Conservation (phyloP, 345 rosid species). For the Clausena lansium region DNA sequence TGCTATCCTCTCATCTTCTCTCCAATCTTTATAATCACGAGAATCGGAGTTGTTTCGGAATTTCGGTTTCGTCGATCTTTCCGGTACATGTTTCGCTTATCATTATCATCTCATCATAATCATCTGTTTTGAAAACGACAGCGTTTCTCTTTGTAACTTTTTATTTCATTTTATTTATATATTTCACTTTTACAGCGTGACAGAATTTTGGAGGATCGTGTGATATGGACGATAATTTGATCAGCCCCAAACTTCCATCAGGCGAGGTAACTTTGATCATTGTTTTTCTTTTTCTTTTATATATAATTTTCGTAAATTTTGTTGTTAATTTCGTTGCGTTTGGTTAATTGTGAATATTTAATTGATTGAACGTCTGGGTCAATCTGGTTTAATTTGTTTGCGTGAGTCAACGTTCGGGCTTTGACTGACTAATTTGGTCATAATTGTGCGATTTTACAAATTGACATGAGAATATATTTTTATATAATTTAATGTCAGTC, state of each 20-base stretch:
- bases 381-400: neutral
- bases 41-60: neutral
- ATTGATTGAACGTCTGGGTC: neutral
- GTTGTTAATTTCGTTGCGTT: neutral
- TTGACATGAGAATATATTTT: neutral
- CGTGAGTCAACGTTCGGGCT: neutral
- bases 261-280: slow-evolving; percentile 22
- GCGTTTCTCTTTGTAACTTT: neutral
- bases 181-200: neutral
- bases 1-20: neutral
- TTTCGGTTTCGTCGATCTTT: neutral
- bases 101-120: neutral
- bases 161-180: neutral
- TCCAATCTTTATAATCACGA: neutral
- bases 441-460: neutral
- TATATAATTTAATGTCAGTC: neutral
- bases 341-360: neutral
- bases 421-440: neutral
- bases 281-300: neutral
- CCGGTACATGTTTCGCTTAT: neutral
- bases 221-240: neutral
- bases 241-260: slow-evolving; percentile 22
- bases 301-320: neutral
- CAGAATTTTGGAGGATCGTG: slow-evolving; percentile 3
- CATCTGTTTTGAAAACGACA: neutral